Evolutionary conservation across 2,329 filamentous ascomycete genomes (phyloP).

Genomic region (Neofusicoccum kwambonambiense): DNA sequence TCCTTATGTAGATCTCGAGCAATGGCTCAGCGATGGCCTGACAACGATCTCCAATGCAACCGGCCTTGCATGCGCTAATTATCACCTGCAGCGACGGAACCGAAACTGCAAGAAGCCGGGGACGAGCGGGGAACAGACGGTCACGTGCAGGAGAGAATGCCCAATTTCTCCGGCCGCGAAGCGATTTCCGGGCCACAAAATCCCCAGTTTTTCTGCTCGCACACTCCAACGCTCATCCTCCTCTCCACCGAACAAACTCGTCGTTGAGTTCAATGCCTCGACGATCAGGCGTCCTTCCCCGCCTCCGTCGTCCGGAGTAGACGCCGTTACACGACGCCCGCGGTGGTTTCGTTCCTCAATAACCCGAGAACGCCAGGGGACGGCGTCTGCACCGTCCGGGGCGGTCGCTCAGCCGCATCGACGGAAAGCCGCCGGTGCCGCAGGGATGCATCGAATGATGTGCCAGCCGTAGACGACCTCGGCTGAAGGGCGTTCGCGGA

Average conservation of each 20-base stretch:
- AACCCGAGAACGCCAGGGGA: not conserved
- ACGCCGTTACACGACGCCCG: not conserved
- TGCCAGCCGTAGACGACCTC: conserved; percentile 14
- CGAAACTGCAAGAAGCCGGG: not conserved
- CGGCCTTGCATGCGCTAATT: not conserved
- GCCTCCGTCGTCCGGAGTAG: not conserved
- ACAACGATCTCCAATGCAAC: not conserved
- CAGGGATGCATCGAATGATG: conserved; percentile 18
- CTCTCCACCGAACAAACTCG: not conserved
- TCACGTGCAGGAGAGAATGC: not conserved
- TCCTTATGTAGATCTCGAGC: not conserved
- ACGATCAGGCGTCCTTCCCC: conserved; percentile 12
- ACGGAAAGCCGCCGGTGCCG: conserved; percentile 11
- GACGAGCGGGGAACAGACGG: not conserved
- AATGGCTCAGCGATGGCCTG: not conserved
- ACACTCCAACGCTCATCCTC: conserved; percentile 4
- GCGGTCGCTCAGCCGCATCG: conserved; percentile 15
- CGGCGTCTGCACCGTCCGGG: conserved; percentile 1
- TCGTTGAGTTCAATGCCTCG: not conserved
- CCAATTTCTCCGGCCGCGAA: conserved; percentile 4
- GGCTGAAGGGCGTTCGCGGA: conserved; percentile 9
- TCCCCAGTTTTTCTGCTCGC: conserved; percentile 6
- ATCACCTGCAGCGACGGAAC: not conserved
- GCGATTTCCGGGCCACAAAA: conserved; percentile 3
- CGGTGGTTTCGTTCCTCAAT: conserved; percentile 9